Base-by-base conservation (phyloP, 2,329 filamentous ascomycete genomes). In the Alternaria postmessia region DNA sequence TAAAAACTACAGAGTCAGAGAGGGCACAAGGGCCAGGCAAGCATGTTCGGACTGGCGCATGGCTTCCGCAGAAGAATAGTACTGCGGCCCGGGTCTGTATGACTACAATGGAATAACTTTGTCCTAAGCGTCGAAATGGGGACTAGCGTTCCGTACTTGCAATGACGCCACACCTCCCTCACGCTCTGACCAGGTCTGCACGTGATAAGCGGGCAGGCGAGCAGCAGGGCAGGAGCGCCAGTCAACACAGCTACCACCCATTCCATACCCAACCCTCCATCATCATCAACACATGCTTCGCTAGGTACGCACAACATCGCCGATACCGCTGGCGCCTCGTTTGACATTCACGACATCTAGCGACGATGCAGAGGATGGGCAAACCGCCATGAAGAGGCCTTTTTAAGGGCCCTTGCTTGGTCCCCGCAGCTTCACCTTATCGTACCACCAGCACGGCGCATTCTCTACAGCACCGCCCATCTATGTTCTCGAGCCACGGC, bases 71-170 rank as follows among this genome's bases (percentile, higher is more conserved):
- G 53, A 43, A 52, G 43, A 54, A 56, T 41, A 42, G 43, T 42
- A 36, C 51, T 14, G 46, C 39, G 47, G 39, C 41, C 39, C 51
- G 56, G 57, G 62, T 49, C 57, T 46, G 52, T 53, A 66, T 67
- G 62, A 65, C 65, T 64, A 52, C 61, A 56, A 42, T 24, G 24
- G 62, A 63, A 61, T 61, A 65, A 64, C 61, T 64, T 71, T 49
- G 30, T 57, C 48, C 41, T 54, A 38, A 61, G 34, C 54, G 42
- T 57, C 58, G 49, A 39, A 64, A 68, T 63, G 42, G 43, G 54
- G 54, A 48, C 53, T 66, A 67, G 66, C 54, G 60, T 47, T 16
- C 28, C 28, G 52, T 12, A 8, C 46, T 24, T 24, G 46, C 20
- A 2, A 65, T 65, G 59, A 67, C 63, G 53, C 52, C 44, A 41